Percentiles rank a stretch among this genome's conserved stretches.
These are phyloP conservation scores for Porogramme epimiltina DNA, from an alignment of 1,284 basidiomycete genomes.

Conservation along the genomic window DNA sequence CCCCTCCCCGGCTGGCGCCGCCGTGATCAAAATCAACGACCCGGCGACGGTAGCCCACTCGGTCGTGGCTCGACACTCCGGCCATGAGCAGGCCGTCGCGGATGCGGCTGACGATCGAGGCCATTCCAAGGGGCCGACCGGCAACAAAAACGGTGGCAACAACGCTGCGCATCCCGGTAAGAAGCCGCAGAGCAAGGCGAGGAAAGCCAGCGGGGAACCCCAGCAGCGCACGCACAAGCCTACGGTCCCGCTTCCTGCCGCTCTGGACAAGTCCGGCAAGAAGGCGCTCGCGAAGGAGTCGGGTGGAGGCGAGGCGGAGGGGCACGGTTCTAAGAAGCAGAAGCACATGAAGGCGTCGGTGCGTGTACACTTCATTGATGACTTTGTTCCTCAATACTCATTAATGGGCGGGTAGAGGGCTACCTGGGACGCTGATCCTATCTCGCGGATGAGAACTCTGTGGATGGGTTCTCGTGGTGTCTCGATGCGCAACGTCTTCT, in stretches of 20 bases:
- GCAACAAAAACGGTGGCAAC: not conserved
- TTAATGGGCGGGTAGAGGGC: too few species aligned
- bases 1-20: slow-evolving; percentile 36
- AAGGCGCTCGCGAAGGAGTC: slow-evolving; percentile 1
- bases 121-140: too few species aligned
- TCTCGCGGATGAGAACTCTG: slow-evolving; percentile 24
- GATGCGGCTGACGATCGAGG: too few species aligned
- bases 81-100: slow-evolving; percentile 3
- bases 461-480: slow-evolving; percentile 20
- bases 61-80: slow-evolving; percentile 16
- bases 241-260: slow-evolving; percentile 25
- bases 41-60: slow-evolving; percentile 2
- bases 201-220: not conserved
- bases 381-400: too few species aligned
- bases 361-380: not conserved
- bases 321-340: slow-evolving; percentile 5
- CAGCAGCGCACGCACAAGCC: slow-evolving; percentile 16
- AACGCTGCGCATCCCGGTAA: not conserved
- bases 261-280: slow-evolving; percentile 11
- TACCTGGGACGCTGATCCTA: slow-evolving; percentile 9
- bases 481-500: not conserved
- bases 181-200: not conserved
- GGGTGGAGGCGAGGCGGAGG: not conserved
- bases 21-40: slow-evolving; percentile 36
- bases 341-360: slow-evolving; percentile 6